Evolutionary conservation across 2,329 filamentous ascomycete genomes (phyloP), one percentile per base, ranked within the genome.

Genomic region (Teratosphaeria zuluensis): DNA sequence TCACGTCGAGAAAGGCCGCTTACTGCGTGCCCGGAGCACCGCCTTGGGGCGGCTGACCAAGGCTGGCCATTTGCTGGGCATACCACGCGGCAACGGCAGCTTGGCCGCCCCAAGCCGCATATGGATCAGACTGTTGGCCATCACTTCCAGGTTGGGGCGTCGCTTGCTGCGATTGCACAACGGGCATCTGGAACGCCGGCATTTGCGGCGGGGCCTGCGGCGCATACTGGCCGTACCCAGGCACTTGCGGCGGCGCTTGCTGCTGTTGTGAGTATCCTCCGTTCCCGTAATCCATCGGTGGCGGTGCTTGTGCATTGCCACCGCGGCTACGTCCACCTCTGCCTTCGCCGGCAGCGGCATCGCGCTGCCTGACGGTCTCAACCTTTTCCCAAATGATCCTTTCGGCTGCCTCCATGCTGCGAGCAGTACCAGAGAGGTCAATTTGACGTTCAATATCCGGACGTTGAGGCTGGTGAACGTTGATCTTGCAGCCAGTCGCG

Each of bases 341-440:
- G 21, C 51, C 57, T 24, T 67, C 64, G 42, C 69, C 69, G 32
- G 64, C 67, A 42, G 68, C 70, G 58, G 67, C 67, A 64, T 76
- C 74, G 64, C 74, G 69, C 61, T 83, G 92, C 86, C 72, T 64
- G 32, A 92, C 90, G 70, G 89, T 87, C 62, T 95, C 90, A 54
- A 96, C 90, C 76, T 96, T 96, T 66, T 95, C 91, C 72, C 90
- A 89, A 62, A 96, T 95, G 51, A 89, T 88, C 66, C 80, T 80
- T 77, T 95, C 95, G 38, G 92, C 92, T 64, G 84, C 83, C 56
- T 84, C 84, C 69, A 96, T 94, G 57, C 89, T 85, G 66, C 90
- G 86, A 52, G 83, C 83, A 42, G 82, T 84, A 62, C 91, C 92
- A 63, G 94, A 87, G 52, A 96, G 81, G 53, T 89, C 89, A 69